These are phyloP conservation scores for Thuja plicata DNA, from an alignment of 83 land plant species.

Conservation along the genomic window DNA sequence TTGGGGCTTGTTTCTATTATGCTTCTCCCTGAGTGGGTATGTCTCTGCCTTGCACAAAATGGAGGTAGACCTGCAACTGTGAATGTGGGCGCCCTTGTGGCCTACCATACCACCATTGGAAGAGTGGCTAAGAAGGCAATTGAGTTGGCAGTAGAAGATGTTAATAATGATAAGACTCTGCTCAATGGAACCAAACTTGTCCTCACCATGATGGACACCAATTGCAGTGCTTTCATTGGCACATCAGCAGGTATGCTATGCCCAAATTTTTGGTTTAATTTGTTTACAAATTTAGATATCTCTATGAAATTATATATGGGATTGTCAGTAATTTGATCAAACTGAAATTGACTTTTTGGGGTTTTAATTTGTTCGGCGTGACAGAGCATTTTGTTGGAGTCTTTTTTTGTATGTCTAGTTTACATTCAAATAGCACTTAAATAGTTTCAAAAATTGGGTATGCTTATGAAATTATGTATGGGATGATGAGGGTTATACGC, in stretches of 20 bases:
- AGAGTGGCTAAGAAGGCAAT: conserved; percentile 45
- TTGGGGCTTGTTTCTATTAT: not conserved
- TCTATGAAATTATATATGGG: not conserved
- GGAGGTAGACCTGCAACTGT: conserved; percentile 36
- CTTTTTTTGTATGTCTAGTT: too few species aligned
- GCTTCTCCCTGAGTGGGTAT: not conserved
- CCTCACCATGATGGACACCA: conserved; percentile 30
- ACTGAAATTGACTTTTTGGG: not conserved
- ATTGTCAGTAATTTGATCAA: not conserved
- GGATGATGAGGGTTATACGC: too few species aligned
- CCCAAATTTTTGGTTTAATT: not conserved
- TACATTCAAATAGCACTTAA: too few species aligned
- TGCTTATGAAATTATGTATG: too few species aligned
- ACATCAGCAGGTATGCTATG: conserved; percentile 41
- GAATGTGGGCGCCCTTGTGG: conserved; percentile 41
- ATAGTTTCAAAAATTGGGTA: too few species aligned
- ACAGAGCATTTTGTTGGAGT: not conserved
- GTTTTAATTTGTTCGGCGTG: not conserved
- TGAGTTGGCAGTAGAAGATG: conserved; percentile 39
- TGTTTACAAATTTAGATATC: not conserved
- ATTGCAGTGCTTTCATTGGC: conserved; percentile 59
- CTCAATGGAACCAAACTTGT: conserved; percentile 39
- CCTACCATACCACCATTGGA: conserved; percentile 40
- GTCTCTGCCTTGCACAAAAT: not conserved
- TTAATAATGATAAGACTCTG: conserved; percentile 40